phyloP scores from a whole-genome alignment of 1,139 yeast species.

The Yamadazyma aaseri region DNA sequence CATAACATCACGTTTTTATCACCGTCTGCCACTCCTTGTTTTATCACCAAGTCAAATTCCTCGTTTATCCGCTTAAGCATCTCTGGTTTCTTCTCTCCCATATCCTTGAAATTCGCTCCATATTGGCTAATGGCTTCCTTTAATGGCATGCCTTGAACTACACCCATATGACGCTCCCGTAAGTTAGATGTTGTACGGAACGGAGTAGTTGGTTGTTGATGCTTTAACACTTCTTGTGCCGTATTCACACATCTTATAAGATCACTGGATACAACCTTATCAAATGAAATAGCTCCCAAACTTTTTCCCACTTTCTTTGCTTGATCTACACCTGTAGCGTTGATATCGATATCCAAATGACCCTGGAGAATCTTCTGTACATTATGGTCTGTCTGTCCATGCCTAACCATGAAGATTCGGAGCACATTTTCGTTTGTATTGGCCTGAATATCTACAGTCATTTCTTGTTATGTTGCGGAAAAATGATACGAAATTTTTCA shows the following conservation, averaged over 20 bases:
- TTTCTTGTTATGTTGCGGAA: too few relatives aligned
- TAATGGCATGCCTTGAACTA: constrained; percentile 66
- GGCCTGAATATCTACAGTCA: constrained; percentile 30
- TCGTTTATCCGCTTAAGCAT: constrained; percentile 50
- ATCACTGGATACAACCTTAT: constrained; percentile 58
- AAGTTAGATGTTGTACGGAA: constrained; percentile 36
- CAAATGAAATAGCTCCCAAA: constrained; percentile 42
- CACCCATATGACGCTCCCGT: constrained; percentile 83
- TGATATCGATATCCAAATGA: constrained; percentile 61
- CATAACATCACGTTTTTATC: constrained; percentile 58
- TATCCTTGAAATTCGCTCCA: constrained; percentile 36
- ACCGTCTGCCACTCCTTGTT: constrained; percentile 29
- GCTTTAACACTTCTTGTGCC: constrained; percentile 32
- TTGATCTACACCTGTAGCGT: constrained; percentile 56
- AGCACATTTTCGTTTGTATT: constrained; percentile 40
- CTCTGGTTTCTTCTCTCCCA: constrained; percentile 53
- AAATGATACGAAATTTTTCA: too few relatives aligned
- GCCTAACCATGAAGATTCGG: constrained; percentile 66
- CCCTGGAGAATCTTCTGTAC: constrained; percentile 70
- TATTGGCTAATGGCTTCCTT: constrained; percentile 56
- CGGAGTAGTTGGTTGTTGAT: constrained; percentile 21
- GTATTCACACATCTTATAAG: constrained; percentile 61
- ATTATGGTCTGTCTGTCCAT: constrained; percentile 80
- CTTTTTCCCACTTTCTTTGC: constrained; percentile 50
- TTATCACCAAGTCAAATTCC: constrained; percentile 48